A percentile compares a stretch with the other conserved stretches of the same genome.
Evolutionary conservation across 2,329 filamentous ascomycete species (phyloP).

Genomic region (Colletotrichum agaves): DNA sequence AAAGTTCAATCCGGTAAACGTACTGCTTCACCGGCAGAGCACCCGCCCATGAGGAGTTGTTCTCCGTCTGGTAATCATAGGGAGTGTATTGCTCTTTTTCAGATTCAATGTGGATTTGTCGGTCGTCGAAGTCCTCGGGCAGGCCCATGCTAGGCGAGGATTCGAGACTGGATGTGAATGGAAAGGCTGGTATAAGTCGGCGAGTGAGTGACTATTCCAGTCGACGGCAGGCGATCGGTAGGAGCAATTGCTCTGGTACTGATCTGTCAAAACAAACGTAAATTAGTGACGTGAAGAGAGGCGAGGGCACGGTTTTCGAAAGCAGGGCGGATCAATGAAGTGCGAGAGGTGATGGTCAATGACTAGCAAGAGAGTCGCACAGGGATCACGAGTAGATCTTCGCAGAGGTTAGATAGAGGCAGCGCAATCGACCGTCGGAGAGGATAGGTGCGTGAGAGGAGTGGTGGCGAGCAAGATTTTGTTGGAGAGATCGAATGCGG

Average conservation of each 20-base stretch:
- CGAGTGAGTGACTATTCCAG: slow-evolving; percentile 40
- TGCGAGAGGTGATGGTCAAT: background rate
- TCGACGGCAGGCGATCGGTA: slow-evolving; percentile 38
- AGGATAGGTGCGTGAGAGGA: slow-evolving; percentile 42
- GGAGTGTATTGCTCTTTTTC: slow-evolving; percentile 70
- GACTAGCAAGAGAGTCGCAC: background rate
- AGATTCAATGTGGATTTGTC: slow-evolving; percentile 70
- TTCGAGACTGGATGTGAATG: slow-evolving; percentile 36
- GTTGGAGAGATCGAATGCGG: slow-evolving; percentile 34
- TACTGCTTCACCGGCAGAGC: slow-evolving; percentile 95
- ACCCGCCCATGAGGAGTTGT: slow-evolving; percentile 90
- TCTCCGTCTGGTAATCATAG: slow-evolving; percentile 90
- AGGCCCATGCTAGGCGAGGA: slow-evolving; percentile 76
- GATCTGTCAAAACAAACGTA: slow-evolving; percentile 19
- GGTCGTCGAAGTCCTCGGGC: slow-evolving; percentile 74
- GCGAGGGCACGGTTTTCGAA: background rate
- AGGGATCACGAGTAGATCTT: background rate
- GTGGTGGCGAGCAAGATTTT: slow-evolving; percentile 34
- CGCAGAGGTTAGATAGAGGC: background rate
- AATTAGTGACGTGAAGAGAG: slow-evolving; percentile 16
- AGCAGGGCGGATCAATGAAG: background rate
- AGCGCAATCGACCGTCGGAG: slow-evolving; percentile 20
- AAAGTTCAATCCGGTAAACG: slow-evolving; percentile 40
- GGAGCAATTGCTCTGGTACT: slow-evolving; percentile 40
- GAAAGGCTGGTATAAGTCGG: slow-evolving; percentile 30